These are phyloP conservation scores for Pterocarpus macrocarpus DNA, from an alignment of 306 rosid species.

Conservation along the genomic window DNA sequence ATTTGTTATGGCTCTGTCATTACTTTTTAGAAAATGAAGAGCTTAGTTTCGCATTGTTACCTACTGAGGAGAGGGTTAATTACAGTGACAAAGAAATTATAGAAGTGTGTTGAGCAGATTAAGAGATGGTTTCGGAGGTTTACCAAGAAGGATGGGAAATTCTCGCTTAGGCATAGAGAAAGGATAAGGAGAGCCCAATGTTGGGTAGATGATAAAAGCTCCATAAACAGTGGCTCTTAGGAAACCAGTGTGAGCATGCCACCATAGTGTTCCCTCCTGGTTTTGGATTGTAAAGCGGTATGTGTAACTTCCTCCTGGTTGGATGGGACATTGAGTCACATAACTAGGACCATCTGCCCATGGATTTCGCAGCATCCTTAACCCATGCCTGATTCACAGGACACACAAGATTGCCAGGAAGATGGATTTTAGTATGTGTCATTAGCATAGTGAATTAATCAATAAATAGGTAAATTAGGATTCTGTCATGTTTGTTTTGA, in stretches of 20 bases:
- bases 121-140: conserved; percentile 3
- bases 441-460: conserved; percentile 17
- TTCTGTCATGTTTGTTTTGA: too few relatives aligned
- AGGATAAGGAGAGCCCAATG: conserved; percentile 77
- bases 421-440: conserved; percentile 16
- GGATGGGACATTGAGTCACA: conserved; percentile 90
- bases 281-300: conserved; percentile 80
- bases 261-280: conserved; percentile 95
- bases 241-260: conserved; percentile 96
- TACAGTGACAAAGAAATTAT: neutral
- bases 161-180: conserved; percentile 77
- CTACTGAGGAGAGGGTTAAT: neutral
- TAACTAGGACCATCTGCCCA: conserved; percentile 98
- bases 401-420: conserved; percentile 37
- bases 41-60: neutral
- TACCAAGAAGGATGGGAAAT: conserved; percentile 81
- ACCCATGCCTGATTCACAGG: conserved; percentile 76
- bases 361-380: conserved; percentile 84
- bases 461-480: neutral
- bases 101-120: neutral
- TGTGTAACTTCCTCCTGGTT: conserved; percentile 90
- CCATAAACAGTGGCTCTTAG: conserved; percentile 96
- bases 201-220: conserved; percentile 81
- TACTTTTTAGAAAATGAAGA: neutral
- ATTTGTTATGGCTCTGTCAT: conserved; percentile 33